Conservation (phyloP, 306 rosid genomes). For the Urtica urens region DNA sequence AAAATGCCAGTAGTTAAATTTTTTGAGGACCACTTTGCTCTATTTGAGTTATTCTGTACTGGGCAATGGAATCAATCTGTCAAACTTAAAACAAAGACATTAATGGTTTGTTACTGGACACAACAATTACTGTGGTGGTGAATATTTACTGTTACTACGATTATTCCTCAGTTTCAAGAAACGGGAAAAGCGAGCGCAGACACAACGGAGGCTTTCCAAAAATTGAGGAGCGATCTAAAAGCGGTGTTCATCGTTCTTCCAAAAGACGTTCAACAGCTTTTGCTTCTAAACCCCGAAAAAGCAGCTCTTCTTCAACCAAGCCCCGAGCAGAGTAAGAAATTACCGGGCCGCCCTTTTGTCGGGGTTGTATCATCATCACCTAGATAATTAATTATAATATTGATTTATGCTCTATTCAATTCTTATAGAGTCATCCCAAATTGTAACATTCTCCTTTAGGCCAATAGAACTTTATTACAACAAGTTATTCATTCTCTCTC, state of each 20-base stretch:
- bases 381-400: constrained; percentile 26
- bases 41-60: too few species aligned
- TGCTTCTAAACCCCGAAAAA: constrained; percentile 67
- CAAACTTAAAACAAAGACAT: too few species aligned
- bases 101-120: too few species aligned
- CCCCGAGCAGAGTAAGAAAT: constrained; percentile 32
- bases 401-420: too few species aligned
- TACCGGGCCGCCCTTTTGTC: constrained; percentile 32
- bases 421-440: constrained; percentile 2
- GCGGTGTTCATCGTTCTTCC: constrained; percentile 61
- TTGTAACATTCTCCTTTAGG: constrained; percentile 1
- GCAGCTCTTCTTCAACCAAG: constrained; percentile 54
- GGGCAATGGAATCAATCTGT: too few species aligned
- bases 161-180: constrained; percentile 56
- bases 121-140: too few species aligned
- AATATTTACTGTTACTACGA: too few species aligned
- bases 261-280: constrained; percentile 72
- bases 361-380: constrained; percentile 34
- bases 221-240: constrained; percentile 48
- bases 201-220: constrained; percentile 35
- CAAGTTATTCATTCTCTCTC: too few species aligned
- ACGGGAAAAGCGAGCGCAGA: constrained; percentile 38
- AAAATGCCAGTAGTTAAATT: too few species aligned
- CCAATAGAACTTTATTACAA: too few species aligned
- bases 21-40: too few species aligned